phyloP scores from a whole-genome alignment of 148 eudicot genomes.

The Rhododendron griersonianum region DNA sequence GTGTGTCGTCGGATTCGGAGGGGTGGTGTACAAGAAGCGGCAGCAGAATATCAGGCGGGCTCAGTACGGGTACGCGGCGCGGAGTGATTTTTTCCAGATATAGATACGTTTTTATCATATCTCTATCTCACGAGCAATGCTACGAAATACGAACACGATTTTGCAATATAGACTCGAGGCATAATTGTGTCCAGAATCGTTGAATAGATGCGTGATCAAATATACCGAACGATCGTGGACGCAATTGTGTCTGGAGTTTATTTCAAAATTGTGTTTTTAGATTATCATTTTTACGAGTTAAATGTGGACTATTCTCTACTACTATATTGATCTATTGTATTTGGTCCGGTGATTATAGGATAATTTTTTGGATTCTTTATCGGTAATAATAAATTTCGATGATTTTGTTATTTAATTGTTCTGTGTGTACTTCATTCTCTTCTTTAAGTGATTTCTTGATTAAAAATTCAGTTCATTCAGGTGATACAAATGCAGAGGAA shows the following conservation, averaged over 20 bases:
- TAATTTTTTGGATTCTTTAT: slow-evolving; percentile 1
- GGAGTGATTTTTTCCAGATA: slow-evolving; percentile 31
- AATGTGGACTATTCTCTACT: neutral
- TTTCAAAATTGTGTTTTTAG: neutral
- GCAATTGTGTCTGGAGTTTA: neutral
- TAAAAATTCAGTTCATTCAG: neutral
- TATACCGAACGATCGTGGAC: neutral
- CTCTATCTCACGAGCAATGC: neutral
- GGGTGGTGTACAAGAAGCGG: slow-evolving; percentile 51
- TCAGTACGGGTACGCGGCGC: slow-evolving; percentile 43
- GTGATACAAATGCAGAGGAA: neutral
- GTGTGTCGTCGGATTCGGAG: slow-evolving; percentile 35
- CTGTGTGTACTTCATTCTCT: neutral
- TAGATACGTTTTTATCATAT: neutral
- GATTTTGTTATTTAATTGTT: neutral
- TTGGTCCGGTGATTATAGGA: neutral
- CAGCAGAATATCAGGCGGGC: slow-evolving; percentile 49
- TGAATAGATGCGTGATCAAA: too few relatives aligned
- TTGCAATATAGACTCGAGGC: neutral
- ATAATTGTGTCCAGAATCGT: neutral
- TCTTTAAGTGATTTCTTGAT: neutral
- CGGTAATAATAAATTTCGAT: neutral
- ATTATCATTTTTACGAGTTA: too few relatives aligned
- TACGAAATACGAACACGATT: neutral
- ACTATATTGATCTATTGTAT: neutral